Percentiles rank a stretch among this genome's conserved stretches.
Conservation (phyloP, 345 rosid species). For the Erysimum cheiranthoides region DNA sequence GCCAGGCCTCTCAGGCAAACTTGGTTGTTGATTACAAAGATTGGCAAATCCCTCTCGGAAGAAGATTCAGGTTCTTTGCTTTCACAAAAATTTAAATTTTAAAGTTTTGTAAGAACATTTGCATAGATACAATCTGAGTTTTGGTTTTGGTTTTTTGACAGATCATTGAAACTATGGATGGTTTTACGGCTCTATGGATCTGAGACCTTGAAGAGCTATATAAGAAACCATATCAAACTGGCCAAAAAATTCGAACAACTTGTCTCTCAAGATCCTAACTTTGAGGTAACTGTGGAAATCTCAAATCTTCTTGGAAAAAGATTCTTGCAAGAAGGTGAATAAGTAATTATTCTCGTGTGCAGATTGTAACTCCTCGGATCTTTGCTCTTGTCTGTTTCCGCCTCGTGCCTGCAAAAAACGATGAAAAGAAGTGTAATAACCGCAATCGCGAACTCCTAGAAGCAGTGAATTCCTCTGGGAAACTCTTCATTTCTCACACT, state of each 20-base stretch:
- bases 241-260: conserved; percentile 70
- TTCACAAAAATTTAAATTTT: not conserved
- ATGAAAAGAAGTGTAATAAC: conserved; percentile 55
- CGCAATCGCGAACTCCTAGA: conserved; percentile 69
- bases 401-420: conserved; percentile 47
- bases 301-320: not conserved
- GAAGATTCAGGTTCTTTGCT: conserved; percentile 77
- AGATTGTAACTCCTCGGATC: conserved; percentile 77
- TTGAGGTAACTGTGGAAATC: conserved; percentile 62
- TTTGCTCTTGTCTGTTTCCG: conserved; percentile 86
- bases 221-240: conserved; percentile 80
- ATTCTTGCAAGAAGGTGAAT: not conserved
- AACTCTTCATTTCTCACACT: conserved; percentile 79
- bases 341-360: conserved; percentile 2
- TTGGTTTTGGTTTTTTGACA: conserved; percentile 33
- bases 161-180: conserved; percentile 95
- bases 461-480: conserved; percentile 80
- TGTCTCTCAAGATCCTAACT: conserved; percentile 64
- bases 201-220: conserved; percentile 66
- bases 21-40: conserved; percentile 94
- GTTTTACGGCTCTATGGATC: conserved; percentile 82
- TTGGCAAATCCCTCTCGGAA: conserved; percentile 97
- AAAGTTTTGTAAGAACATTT: not conserved
- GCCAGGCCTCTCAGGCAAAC: conserved; percentile 81
- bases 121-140: not conserved